Evolutionary conservation across 1,284 basidiomycete genomes (phyloP).

Genomic region (Microbotryomycetes sp.): DNA sequence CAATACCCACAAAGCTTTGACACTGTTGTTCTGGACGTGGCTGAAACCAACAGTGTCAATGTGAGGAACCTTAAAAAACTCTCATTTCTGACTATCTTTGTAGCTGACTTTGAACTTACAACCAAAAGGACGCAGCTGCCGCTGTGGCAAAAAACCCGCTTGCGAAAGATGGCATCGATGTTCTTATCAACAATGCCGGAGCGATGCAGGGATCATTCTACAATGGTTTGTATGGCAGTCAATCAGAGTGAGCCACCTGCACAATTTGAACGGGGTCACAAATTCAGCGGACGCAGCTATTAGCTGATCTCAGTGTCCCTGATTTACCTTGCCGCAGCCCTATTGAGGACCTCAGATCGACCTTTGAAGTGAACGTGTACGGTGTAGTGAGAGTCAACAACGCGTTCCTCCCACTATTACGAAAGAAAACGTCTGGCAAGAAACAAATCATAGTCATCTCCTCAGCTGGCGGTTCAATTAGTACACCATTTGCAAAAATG

Average conservation of each 20-base stretch:
- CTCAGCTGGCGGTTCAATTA: neutral
- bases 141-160: neutral
- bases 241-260: neutral
- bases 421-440: neutral
- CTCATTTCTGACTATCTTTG: neutral
- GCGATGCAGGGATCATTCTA: neutral
- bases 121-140: neutral
- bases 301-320: neutral
- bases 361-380: neutral
- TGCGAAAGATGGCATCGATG: neutral
- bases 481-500: neutral
- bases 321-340: neutral
- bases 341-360: neutral
- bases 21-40: no score
- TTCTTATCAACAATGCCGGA: neutral
- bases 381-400: neutral
- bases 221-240: no score
- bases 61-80: neutral
- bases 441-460: neutral
- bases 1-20: no score
- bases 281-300: neutral
- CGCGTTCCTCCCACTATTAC: neutral
- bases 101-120: neutral
- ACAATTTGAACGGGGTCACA: neutral
- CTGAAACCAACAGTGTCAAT: neutral